phyloP scores from a whole-genome alignment of 495 filamentous ascomycete species.

The Cairneyella variabilis region DNA sequence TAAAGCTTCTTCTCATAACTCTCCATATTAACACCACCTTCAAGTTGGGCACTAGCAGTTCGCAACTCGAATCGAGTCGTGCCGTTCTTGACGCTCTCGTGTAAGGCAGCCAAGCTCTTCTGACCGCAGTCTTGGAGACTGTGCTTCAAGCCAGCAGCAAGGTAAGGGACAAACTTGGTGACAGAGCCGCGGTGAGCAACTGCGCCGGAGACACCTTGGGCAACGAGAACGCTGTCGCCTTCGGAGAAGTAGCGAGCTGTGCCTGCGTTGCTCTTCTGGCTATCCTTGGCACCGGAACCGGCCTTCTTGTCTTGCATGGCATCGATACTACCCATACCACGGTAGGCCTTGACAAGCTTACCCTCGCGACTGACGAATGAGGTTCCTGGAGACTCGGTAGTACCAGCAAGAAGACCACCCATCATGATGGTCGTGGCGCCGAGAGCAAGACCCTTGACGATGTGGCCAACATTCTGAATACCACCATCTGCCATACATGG shows the following conservation, averaged over 20 bases:
- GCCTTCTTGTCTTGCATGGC: slow-evolving; percentile 99
- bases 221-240: slow-evolving; percentile 88
- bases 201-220: slow-evolving; percentile 85
- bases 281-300: slow-evolving; percentile 66
- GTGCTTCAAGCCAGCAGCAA: slow-evolving; percentile 93
- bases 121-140: slow-evolving; percentile 93
- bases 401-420: slow-evolving; percentile 95
- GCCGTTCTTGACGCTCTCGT: slow-evolving; percentile 70
- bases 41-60: slow-evolving; percentile 88
- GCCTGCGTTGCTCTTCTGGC: slow-evolving; percentile 88
- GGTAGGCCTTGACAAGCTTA: slow-evolving; percentile 97
- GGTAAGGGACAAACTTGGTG: slow-evolving; percentile 92
- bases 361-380: slow-evolving; percentile 94
- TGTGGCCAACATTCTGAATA: slow-evolving; percentile 97
- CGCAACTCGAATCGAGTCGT: slow-evolving; percentile 88
- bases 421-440: slow-evolving; percentile 98
- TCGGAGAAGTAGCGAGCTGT: slow-evolving; percentile 99
- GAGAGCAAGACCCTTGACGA: slow-evolving; percentile 94
- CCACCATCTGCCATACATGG: slow-evolving; percentile 98
- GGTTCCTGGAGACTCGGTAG: slow-evolving; percentile 93
- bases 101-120: slow-evolving; percentile 69
- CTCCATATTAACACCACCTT: slow-evolving; percentile 96
- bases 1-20: slow-evolving; percentile 99
- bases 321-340: slow-evolving; percentile 97
- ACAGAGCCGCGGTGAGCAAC: slow-evolving; percentile 67